Conservation (phyloP, 805 yeast species). For the Candida xyloterini region DNA sequence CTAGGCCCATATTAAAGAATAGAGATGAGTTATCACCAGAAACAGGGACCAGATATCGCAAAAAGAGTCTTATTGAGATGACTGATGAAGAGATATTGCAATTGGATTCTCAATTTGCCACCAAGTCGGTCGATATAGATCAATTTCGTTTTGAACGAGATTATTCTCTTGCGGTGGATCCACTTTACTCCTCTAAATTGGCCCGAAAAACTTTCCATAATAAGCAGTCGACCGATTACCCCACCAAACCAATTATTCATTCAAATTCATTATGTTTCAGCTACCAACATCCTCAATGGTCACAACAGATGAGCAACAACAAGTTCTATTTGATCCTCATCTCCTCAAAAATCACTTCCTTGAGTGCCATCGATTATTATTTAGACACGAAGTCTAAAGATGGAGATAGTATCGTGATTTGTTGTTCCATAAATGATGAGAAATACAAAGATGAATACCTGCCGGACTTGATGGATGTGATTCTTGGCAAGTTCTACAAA, state of each 20-base stretch:
- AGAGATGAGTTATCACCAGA: neutral
- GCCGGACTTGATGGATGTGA: constrained; percentile 40
- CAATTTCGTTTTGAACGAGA: constrained; percentile 44
- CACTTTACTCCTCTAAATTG: constrained; percentile 17
- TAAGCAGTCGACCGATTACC: constrained; percentile 29
- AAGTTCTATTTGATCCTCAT: constrained; percentile 47
- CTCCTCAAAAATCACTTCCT: constrained; percentile 64
- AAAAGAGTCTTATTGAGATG: constrained; percentile 50
- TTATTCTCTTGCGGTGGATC: constrained; percentile 23
- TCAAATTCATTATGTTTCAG: constrained; percentile 38
- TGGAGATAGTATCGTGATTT: constrained; percentile 64
- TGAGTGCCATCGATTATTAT: constrained; percentile 72
- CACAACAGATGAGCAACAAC: constrained; percentile 17
- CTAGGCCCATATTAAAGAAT: constrained; percentile 9
- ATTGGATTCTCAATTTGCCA: constrained; percentile 50
- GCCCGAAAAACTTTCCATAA: constrained; percentile 19
- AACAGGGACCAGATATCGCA: constrained; percentile 17
- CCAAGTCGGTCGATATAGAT: constrained; percentile 39
- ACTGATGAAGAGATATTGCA: constrained; percentile 53
- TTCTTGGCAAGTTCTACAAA: constrained; percentile 27
- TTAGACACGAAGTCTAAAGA: constrained; percentile 47
- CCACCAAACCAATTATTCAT: constrained; percentile 33
- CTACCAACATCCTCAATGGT: constrained; percentile 41
- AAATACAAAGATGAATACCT: constrained; percentile 21
- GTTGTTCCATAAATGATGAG: constrained; percentile 28